Base-by-base conservation (phyloP, 1,284 basidiomycete species). In the Ceratobasidium sp. region DNA sequence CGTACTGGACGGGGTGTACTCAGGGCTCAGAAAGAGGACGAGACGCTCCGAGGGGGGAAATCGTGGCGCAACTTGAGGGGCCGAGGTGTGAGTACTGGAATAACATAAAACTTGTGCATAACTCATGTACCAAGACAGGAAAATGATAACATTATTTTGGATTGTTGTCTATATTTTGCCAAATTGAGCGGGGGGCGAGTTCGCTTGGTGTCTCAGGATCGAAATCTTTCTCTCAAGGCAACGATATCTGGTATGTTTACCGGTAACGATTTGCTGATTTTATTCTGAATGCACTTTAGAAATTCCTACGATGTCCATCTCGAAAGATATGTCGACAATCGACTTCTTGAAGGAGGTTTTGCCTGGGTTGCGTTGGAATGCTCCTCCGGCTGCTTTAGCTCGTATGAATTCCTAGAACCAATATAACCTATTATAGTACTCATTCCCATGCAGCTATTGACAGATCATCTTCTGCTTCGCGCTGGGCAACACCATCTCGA, bases 1-100 rank as follows among this genome's bases (percentile, higher is more conserved):
- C 50, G 62, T 21, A 66, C 62, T 1, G 62, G 62, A 23, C 23
- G 27, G 23, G 60, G 60, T 30, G 49, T 46, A 2, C 39, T 64
- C n/a, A 36, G 60, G 42, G 60, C 60, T 9, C 60, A 64, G 29
- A 64, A 64, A 27, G 60, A 64, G 50, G 60, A 64, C 7, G 60
- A 64, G 39, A 64, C 60, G 1, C 39, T 64, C 44, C 36, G 60
- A 23, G 60, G 60, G 1, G 49, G 49, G 25, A 64, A 54, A 16
- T 64, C 60, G 60, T 64, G 60, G 60, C 60, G 60, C 60, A 54
- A 50, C 36, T 64, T 64, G n/a, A 49, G 60, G 14, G 60, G 60
- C 5, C 36, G 60, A 29, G 60, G 60, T 9, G 60, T 64, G 41
- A 54, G 60, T 33, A 4, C 21, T n/a, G 21, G 6, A 50, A 50